These are phyloP conservation scores for Dendrobium catenatum DNA, from an alignment of 106 monocot genomes.

Conservation along the genomic window DNA sequence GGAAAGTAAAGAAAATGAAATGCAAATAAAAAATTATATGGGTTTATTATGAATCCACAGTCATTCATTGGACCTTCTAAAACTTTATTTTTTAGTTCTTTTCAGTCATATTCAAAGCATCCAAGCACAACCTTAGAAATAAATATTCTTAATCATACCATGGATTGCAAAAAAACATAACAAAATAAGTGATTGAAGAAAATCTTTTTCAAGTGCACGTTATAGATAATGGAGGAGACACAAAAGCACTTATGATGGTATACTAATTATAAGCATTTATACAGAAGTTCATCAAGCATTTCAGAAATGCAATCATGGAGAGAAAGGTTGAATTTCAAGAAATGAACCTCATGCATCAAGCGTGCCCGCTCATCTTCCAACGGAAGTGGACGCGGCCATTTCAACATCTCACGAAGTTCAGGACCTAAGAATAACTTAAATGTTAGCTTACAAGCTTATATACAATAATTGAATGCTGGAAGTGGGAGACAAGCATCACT, in stretches of 20 bases:
- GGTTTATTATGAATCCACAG: neutral
- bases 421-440: slow-evolving; percentile 39
- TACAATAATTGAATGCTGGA: neutral
- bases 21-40: neutral
- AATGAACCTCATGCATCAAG: slow-evolving; percentile 76
- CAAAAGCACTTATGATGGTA: neutral
- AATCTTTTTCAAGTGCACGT: neutral
- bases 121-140: neutral
- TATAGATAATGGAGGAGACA: neutral
- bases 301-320: neutral
- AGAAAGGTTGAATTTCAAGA: neutral
- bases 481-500: neutral
- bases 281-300: neutral
- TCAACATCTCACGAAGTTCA: slow-evolving; percentile 64
- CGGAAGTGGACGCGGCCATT: slow-evolving; percentile 84
- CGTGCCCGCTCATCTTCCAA: slow-evolving; percentile 87
- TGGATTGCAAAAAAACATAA: neutral
- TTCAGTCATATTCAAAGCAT: neutral
- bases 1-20: neutral
- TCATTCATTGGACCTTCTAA: neutral
- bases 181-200: neutral
- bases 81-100: neutral
- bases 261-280: neutral
- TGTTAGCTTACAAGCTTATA: neutral
- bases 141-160: neutral